These are phyloP conservation scores for Saccharomycopsis fibuligera DNA, from an alignment of 805 yeast species.

Conservation along the genomic window DNA sequence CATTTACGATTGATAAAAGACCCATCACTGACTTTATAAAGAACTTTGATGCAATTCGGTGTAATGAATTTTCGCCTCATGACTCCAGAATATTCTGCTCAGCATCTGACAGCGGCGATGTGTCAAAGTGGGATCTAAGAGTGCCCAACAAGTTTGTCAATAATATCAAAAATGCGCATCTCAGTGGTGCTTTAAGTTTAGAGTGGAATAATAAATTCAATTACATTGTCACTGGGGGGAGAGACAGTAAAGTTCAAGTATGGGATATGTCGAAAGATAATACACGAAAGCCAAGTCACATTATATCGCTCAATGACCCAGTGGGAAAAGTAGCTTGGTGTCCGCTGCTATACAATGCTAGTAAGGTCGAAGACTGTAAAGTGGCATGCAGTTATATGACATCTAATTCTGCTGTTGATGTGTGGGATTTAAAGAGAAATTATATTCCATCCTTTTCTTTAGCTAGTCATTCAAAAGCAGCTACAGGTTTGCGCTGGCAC, in stretches of 20 bases:
- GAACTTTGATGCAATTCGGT: slow-evolving; percentile 32
- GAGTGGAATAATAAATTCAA: slow-evolving; percentile 86
- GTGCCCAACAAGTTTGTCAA: slow-evolving; percentile 46
- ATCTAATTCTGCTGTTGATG: slow-evolving; percentile 66
- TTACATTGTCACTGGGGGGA: slow-evolving; percentile 83
- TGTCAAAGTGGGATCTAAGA: slow-evolving; percentile 85
- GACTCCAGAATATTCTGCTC: slow-evolving; percentile 57
- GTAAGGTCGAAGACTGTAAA: slow-evolving; percentile 49
- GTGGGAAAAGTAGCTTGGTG: slow-evolving; percentile 73
- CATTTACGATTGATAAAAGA: slow-evolving; percentile 65
- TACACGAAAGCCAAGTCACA: slow-evolving; percentile 53
- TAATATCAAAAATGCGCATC: slow-evolving; percentile 69
- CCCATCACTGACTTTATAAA: slow-evolving; percentile 24
- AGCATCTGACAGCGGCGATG: slow-evolving; percentile 82
- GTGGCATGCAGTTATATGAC: slow-evolving; percentile 28
- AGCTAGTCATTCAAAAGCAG: slow-evolving; percentile 19
- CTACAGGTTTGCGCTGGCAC: slow-evolving; percentile 42
- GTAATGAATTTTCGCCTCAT: slow-evolving; percentile 48
- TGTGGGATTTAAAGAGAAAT: slow-evolving; percentile 29
- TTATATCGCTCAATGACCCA: slow-evolving; percentile 69
- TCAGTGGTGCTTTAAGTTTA: slow-evolving; percentile 82
- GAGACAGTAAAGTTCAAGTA: slow-evolving; percentile 76
- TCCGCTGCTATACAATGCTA: slow-evolving; percentile 33
- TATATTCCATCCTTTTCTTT: slow-evolving; percentile 14
- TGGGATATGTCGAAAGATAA: slow-evolving; percentile 55